phyloP scores from a whole-genome alignment of 352 stramenopile genomes.

The Phytophthora meadii region DNA sequence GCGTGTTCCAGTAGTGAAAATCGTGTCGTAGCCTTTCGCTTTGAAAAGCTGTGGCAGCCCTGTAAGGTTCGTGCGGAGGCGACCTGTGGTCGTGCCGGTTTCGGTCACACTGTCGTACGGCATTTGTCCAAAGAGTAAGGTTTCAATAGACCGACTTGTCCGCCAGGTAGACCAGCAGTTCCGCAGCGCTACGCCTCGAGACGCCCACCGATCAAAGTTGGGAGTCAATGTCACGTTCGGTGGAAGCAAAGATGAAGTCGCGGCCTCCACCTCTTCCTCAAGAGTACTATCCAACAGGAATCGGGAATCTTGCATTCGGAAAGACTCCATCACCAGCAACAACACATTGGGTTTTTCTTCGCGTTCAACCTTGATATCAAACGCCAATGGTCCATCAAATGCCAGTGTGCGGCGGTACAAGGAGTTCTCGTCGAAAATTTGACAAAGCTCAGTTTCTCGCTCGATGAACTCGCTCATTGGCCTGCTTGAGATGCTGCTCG shows the following conservation, averaged over 20 bases:
- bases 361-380: conserved; percentile 50
- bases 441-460: conserved; percentile 46
- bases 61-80: conserved; percentile 41
- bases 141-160: conserved; percentile 76
- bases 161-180: conserved; percentile 75
- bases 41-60: conserved; percentile 67
- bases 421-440: conserved; percentile 47
- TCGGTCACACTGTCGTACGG: conserved; percentile 65
- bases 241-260: conserved; percentile 40
- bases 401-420: conserved; percentile 56
- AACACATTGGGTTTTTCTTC: conserved; percentile 67
- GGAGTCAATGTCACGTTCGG: conserved; percentile 65
- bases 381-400: conserved; percentile 61
- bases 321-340: conserved; percentile 72
- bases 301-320: conserved; percentile 62
- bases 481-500: conserved; percentile 21
- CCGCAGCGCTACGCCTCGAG: conserved; percentile 52
- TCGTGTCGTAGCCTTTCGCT: conserved; percentile 63
- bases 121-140: conserved; percentile 68
- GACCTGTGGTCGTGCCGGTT: conserved; percentile 56
- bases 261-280: conserved; percentile 33
- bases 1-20: conserved; percentile 69
- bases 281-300: conserved; percentile 42
- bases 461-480: conserved; percentile 57
- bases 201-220: conserved; percentile 67